Evolutionary conservation across 1,139 yeast genomes (phyloP), one percentile per base, ranked within the genome.

Genomic region (Geotrichum fermentans): DNA sequence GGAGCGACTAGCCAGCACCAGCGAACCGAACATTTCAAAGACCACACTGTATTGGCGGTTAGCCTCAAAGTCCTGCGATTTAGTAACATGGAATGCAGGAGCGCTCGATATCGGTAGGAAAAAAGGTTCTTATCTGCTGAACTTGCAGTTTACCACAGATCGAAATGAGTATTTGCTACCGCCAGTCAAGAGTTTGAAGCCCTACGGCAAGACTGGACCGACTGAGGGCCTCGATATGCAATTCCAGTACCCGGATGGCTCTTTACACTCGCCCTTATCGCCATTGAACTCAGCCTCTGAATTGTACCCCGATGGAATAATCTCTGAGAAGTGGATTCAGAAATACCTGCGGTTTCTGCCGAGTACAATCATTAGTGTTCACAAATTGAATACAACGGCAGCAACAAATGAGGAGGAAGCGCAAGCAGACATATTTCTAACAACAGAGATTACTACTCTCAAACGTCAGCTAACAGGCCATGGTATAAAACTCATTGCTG

Each of bases 331-430:
- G 22, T 79, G 83, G 83, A 52, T 77, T 10, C 68, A 70, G 34
- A 79, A 77, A 58, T 76, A 78, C 56, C 63, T 67, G 34, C 65
- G 68, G 14, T 50, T 65, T 4, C 47, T 68, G 18, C 83, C 83
- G 0, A 56, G 73, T 1, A 69, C 74, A 0, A 68, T 72, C 42
- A 61, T 77, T 3, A 61, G 73, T 1, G 66, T 77, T 38, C 72
- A 73, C 56, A 69, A 70, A 43, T 53, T 76, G 17, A 58, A 55
- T 11, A 43, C 48, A 16, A 28, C 38, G 22, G n/a, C 37, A 11
- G 11, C 28, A 11, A 26, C 45, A 6, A 44, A 38, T 28, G 55
- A 57, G 1, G 67, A 64, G 1, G 50, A 59, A 3, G 60, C 58
- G 8, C 54, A 55, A 1, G 55, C 56, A 4, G 74, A 73, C 52